Percentiles rank a stretch among this genome's conserved stretches.
Conservation (phyloP, 169 alveolate species). For the Plasmodium berghei region DNA sequence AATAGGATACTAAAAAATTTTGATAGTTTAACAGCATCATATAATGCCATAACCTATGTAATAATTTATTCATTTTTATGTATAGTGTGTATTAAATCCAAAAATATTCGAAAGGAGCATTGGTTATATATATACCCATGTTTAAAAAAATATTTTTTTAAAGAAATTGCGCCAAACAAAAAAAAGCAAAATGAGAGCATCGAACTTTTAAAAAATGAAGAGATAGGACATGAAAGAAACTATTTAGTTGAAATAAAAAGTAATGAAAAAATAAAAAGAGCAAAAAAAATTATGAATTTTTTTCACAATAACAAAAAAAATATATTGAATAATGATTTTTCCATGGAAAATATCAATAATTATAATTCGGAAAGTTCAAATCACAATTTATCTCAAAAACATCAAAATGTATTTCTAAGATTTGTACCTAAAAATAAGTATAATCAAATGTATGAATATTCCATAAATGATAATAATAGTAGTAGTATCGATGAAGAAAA, state of each 20-base stretch:
- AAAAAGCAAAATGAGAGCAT: neutral
- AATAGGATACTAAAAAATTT: slow-evolving; percentile 51
- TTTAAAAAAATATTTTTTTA: slow-evolving; percentile 11
- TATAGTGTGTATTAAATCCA: slow-evolving; percentile 17
- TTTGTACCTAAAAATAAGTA: too few species aligned
- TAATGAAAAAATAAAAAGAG: slow-evolving; percentile 1
- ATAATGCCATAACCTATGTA: slow-evolving; percentile 68
- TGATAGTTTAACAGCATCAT: slow-evolving; percentile 70
- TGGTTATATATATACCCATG: slow-evolving; percentile 68
- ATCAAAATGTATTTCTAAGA: too few species aligned
- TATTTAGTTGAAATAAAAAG: neutral
- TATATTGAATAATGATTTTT: too few species aligned
- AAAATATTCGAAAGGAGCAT: slow-evolving; percentile 28
- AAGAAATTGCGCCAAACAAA: neutral
- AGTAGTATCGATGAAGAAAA: too few species aligned
- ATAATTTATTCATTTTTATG: slow-evolving; percentile 38
- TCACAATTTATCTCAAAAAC: too few species aligned
- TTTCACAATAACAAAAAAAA: too few species aligned
- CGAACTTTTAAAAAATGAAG: neutral
- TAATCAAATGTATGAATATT: too few species aligned
- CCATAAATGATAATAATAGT: too few species aligned
- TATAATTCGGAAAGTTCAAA: too few species aligned
- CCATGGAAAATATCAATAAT: too few species aligned
- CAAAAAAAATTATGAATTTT: slow-evolving; percentile 14
- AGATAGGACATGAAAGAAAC: slow-evolving; percentile 3